phyloP scores from a whole-genome alignment of 352 stramenopile species.

The Globisporangium alternatum region DNA sequence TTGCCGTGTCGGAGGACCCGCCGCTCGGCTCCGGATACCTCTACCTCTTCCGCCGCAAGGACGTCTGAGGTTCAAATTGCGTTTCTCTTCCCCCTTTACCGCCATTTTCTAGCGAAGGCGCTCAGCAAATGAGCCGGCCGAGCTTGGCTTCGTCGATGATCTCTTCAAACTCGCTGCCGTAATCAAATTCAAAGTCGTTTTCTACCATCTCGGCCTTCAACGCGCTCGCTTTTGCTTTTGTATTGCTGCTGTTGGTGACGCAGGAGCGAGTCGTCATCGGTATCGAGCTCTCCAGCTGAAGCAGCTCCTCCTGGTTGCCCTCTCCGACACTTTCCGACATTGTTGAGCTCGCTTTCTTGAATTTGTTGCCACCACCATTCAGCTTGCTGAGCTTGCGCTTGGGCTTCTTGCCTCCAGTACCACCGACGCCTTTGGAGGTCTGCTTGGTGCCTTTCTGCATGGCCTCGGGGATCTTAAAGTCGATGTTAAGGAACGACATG shows the following conservation, averaged over 20 bases:
- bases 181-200: slow-evolving; percentile 53
- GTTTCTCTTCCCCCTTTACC: background rate
- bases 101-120: background rate
- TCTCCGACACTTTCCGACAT: background rate
- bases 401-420: slow-evolving; percentile 5
- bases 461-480: slow-evolving; percentile 37
- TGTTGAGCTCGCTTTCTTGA: background rate
- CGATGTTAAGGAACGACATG: slow-evolving; percentile 46
- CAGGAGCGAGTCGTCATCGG: too few relatives aligned
- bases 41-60: slow-evolving; percentile 90
- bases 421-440: background rate
- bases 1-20: slow-evolving; percentile 92
- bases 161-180: slow-evolving; percentile 82
- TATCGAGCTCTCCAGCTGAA: background rate
- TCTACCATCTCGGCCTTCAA: slow-evolving; percentile 22
- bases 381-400: slow-evolving; percentile 3
- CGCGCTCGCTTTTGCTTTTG: slow-evolving; percentile 9
- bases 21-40: slow-evolving; percentile 95
- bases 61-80: slow-evolving; percentile 25
- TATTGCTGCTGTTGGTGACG: background rate
- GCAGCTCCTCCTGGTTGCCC: slow-evolving; percentile 22
- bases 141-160: slow-evolving; percentile 70
- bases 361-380: background rate
- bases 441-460: slow-evolving; percentile 23
- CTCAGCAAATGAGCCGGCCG: slow-evolving; percentile 44